Percentiles rank a stretch among this genome's conserved stretches.
Evolutionary conservation across 768 basidiomycete genomes (phyloP).

Genomic region (Calocera cornea): DNA sequence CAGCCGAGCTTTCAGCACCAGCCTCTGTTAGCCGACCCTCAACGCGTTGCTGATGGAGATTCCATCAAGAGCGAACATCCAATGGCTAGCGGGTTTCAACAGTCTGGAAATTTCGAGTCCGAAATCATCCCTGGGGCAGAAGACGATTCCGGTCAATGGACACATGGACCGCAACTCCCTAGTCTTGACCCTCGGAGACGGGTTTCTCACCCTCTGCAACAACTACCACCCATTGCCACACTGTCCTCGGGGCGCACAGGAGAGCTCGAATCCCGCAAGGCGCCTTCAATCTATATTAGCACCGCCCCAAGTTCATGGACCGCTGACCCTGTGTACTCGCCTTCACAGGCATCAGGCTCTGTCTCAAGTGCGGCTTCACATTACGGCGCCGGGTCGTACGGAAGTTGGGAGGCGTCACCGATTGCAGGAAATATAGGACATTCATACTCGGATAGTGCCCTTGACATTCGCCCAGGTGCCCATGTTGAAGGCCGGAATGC

Average conservation of each 20-base stretch:
- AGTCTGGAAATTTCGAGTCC: neutral
- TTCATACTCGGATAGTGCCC: neutral
- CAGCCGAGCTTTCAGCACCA: neutral
- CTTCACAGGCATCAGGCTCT: neutral
- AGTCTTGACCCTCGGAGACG: neutral
- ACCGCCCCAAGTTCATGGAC: neutral
- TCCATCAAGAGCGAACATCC: neutral
- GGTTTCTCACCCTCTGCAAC: neutral
- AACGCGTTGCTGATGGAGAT: slow-evolving; percentile 1
- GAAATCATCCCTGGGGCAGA: neutral
- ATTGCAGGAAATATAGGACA: neutral
- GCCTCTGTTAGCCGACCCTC: neutral
- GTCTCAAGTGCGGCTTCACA: neutral
- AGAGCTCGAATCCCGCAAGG: neutral
- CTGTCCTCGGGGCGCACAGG: neutral
- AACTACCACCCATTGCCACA: neutral
- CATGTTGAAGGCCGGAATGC: neutral
- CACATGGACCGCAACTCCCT: neutral
- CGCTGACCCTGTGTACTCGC: neutral
- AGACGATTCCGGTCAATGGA: neutral
- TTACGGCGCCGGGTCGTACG: neutral
- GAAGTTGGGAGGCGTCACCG: neutral
- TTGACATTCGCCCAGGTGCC: neutral
- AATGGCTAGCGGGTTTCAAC: neutral
- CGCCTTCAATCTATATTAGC: neutral